Conservation (phyloP, 1,139 yeast genomes). For the Saccharomyces pastorianus region DNA sequence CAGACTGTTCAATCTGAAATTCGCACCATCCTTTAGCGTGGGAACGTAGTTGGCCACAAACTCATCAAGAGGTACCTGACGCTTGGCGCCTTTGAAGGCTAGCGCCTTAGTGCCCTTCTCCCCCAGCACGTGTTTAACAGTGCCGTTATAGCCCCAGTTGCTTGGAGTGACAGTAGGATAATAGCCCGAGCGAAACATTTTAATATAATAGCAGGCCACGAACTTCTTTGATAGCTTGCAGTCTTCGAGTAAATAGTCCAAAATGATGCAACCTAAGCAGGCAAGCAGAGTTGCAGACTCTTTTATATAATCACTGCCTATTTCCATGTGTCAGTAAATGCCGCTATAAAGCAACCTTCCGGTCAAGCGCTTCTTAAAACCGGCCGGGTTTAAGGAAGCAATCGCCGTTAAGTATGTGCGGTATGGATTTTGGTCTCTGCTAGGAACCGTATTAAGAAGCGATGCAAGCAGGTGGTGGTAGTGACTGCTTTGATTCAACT, state of each 20-base stretch:
- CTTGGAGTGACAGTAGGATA: constrained; percentile 20
- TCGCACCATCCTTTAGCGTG: constrained; percentile 35
- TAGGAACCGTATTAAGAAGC: not conserved
- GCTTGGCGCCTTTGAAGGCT: constrained; percentile 28
- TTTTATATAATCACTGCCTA: not conserved
- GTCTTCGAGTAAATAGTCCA: not conserved
- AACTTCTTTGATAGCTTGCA: not conserved
- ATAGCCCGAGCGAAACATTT: not conserved
- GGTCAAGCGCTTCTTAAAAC: not conserved
- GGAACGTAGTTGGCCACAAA: constrained; percentile 38
- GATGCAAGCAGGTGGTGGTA: not conserved
- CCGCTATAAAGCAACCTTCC: not conserved
- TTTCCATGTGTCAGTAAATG: not conserved
- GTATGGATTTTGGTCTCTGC: not conserved
- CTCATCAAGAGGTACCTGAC: constrained; percentile 27
- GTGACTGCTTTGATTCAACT: not conserved
- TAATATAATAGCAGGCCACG: not conserved
- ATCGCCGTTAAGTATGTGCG: not conserved
- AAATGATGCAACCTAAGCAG: not conserved
- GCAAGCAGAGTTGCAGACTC: not conserved
- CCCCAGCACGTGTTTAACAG: constrained; percentile 28
- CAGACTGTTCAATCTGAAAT: constrained; percentile 51
- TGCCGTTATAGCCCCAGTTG: constrained; percentile 35
- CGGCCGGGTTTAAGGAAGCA: not conserved
- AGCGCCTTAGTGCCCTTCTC: constrained; percentile 33